These are phyloP conservation scores for Mycena maculata DNA, from an alignment of 768 basidiomycete genomes.

Conservation along the genomic window DNA sequence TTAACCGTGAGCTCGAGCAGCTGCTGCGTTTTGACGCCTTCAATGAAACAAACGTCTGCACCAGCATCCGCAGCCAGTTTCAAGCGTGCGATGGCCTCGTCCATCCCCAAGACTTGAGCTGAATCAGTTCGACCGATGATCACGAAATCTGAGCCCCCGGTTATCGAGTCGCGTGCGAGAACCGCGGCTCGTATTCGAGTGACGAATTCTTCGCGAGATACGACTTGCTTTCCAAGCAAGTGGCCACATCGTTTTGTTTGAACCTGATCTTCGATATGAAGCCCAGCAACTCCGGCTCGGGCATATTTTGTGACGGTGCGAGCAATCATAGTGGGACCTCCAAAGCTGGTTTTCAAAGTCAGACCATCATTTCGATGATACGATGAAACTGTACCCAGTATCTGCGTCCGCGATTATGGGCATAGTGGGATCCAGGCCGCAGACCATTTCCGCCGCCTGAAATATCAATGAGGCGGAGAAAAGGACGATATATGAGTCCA, in stretches of 20 bases:
- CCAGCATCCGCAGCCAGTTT: slow-evolving; percentile 79
- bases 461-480: slow-evolving; percentile 20
- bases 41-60: slow-evolving; percentile 86
- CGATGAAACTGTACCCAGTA: slow-evolving; percentile 53
- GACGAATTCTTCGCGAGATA: slow-evolving; percentile 80
- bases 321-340: slow-evolving; percentile 66
- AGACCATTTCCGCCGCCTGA: slow-evolving; percentile 61
- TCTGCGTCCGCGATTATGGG: slow-evolving; percentile 69
- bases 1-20: slow-evolving; percentile 72
- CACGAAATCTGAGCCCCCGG: slow-evolving; percentile 81
- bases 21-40: slow-evolving; percentile 78
- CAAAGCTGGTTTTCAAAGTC: slow-evolving; percentile 49
- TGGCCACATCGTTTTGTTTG: slow-evolving; percentile 70
- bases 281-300: slow-evolving; percentile 60
- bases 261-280: slow-evolving; percentile 71
- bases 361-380: background rate
- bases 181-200: slow-evolving; percentile 83
- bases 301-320: slow-evolving; percentile 64
- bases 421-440: slow-evolving; percentile 56
- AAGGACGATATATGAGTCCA: background rate
- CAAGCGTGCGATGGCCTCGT: slow-evolving; percentile 74
- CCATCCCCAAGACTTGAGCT: slow-evolving; percentile 83
- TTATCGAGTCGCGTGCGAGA: slow-evolving; percentile 79
- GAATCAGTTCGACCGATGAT: slow-evolving; percentile 84
- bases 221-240: slow-evolving; percentile 83